Base-by-base conservation (phyloP, 108 stramenopile genomes). In the Fistulifera pelliculosa region DNA sequence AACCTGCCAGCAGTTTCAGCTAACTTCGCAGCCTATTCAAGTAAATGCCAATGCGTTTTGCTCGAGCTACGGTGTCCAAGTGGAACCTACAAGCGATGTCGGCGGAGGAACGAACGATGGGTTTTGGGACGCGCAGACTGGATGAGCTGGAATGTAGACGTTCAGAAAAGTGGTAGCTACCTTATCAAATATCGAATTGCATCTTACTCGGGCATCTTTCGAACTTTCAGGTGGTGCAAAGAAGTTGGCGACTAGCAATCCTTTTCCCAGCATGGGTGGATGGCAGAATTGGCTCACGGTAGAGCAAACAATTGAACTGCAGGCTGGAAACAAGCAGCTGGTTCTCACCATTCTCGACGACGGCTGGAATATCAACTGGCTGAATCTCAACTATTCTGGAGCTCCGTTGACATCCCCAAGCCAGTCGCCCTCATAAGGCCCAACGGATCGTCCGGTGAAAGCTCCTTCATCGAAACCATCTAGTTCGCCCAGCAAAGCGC, bases 201-300 rank as follows among this genome's bases (percentile, higher is more conserved):
- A 18, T 21, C 19, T 45, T 22, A 21, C 11, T 21, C 17, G 5
- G 44, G 44, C 19, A 18, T 45, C 44, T 22, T 45, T 45, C 11
- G 31, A 3, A 6, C 3, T 35, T 35, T 35, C 31, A 8, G 8
- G 8, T 8, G 31, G 31, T 6, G 8, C 31, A 35, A 35, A 3
- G 8, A 35, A 8, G 3, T 35, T 35, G 8, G 8, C 8, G 6
- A 35, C 8, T 35, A 35, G 31, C 31, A 10, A 45, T 11, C 17
- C 44, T 10, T 45, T 45, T 18, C 44, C 44, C 7, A 45, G 44
- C 21, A 45, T 10, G 19, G 44, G 44, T 10, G 44, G 44, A 22
- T 45, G 44, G 44, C 44, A 45, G 21, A 45, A 45, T 45, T 45
- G 44, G 44, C 2, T 22, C 44, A 45, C 44, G 44, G 11, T 45